A percentile compares a stretch with the other conserved stretches of the same genome.
These are phyloP conservation scores for Coemansia reversa DNA, from an alignment of 192 early-diverging fungal genomes.

Conservation along the genomic window DNA sequence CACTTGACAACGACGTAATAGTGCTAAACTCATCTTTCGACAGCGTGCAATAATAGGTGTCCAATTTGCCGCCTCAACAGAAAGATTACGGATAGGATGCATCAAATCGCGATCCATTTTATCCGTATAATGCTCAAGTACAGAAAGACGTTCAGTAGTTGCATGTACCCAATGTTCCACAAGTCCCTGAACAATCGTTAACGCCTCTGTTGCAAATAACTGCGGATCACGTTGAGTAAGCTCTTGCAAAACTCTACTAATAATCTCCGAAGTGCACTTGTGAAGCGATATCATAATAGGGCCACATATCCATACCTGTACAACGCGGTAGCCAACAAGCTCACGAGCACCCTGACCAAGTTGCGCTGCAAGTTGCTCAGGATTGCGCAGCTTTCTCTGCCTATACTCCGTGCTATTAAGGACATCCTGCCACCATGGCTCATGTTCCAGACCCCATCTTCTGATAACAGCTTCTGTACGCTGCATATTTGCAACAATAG, in stretches of 20 bases:
- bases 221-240: background rate
- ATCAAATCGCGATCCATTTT: slow-evolving; percentile 41
- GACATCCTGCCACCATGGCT: slow-evolving; percentile 39
- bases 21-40: slow-evolving; percentile 44
- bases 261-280: slow-evolving; percentile 5
- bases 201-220: slow-evolving; percentile 3
- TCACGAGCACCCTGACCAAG: slow-evolving; percentile 26
- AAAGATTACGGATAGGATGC: slow-evolving; percentile 20
- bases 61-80: slow-evolving; percentile 40
- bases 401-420: slow-evolving; percentile 8
- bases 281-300: slow-evolving; percentile 41
- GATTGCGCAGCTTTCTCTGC: slow-evolving; percentile 3
- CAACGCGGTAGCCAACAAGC: slow-evolving; percentile 39
- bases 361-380: slow-evolving; percentile 18
- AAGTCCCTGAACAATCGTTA: slow-evolving; percentile 21
- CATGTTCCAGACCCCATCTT: slow-evolving; percentile 36
- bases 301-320: slow-evolving; percentile 40
- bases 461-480: slow-evolving; percentile 16
- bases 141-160: slow-evolving; percentile 10
- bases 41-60: slow-evolving; percentile 49
- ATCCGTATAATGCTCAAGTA: slow-evolving; percentile 29
- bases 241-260: slow-evolving; percentile 12
- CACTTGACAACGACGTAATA: slow-evolving; percentile 44
- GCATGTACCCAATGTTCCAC: slow-evolving; percentile 32
- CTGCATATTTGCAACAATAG: slow-evolving; percentile 20